Conservation (phyloP, 495 filamentous ascomycete species). For the Hyaloscypha finlandica region DNA sequence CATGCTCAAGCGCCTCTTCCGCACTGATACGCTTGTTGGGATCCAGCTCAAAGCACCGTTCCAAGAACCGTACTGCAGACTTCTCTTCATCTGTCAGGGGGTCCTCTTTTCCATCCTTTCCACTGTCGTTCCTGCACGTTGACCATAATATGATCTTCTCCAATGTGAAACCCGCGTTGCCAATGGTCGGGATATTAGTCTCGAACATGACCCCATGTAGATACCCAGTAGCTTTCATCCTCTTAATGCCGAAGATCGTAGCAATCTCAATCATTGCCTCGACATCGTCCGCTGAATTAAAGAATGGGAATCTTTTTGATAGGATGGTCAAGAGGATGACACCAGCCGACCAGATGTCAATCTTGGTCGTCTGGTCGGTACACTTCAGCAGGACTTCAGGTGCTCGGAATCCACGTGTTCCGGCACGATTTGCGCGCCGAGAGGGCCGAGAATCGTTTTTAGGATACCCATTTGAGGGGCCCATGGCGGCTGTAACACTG, state of each 20-base stretch:
- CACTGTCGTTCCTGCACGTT: constrained; percentile 57
- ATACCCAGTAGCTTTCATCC: constrained; percentile 79
- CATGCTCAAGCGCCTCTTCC: constrained; percentile 68
- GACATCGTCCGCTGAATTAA: constrained; percentile 94
- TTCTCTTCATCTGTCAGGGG: constrained; percentile 61
- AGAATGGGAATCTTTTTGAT: constrained; percentile 91
- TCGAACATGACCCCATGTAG: constrained; percentile 87
- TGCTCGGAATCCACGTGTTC: constrained; percentile 94
- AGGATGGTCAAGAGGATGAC: constrained; percentile 92
- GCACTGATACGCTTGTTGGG: constrained; percentile 71
- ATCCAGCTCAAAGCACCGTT: constrained; percentile 71
- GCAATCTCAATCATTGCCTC: constrained; percentile 97
- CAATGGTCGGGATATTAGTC: constrained; percentile 87
- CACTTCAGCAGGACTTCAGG: constrained; percentile 98
- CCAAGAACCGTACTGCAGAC: constrained; percentile 65
- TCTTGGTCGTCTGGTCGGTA: constrained; percentile 91
- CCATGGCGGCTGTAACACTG: constrained; percentile 44
- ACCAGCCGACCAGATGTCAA: constrained; percentile 96
- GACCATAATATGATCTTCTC: constrained; percentile 96
- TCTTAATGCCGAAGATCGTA: constrained; percentile 83
- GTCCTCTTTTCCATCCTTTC: constrained; percentile 40
- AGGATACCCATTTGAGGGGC: constrained; percentile 68
- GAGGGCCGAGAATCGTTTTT: constrained; percentile 87
- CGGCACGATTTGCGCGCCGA: constrained; percentile 88
- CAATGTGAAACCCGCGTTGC: constrained; percentile 77